phyloP scores from a whole-genome alignment of 2,329 filamentous ascomycete genomes.

The Scedosporium aurantiacum region DNA sequence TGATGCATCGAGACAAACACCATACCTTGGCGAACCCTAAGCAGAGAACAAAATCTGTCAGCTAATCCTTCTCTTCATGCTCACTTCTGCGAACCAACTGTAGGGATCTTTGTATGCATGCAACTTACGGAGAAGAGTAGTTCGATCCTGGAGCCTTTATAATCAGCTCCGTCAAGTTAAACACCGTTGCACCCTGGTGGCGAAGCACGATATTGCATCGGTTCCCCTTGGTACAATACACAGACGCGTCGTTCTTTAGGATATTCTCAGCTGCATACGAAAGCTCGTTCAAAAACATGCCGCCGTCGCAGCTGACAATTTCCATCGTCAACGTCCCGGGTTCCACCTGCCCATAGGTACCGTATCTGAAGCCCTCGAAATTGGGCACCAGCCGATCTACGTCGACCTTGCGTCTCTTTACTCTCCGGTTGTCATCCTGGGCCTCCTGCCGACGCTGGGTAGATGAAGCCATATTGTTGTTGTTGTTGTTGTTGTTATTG shows the following conservation, averaged over 20 bases:
- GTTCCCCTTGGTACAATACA: conserved; percentile 84
- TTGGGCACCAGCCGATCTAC: conserved; percentile 41
- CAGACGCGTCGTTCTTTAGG: conserved; percentile 66
- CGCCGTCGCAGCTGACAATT: conserved; percentile 80
- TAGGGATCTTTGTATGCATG: background rate
- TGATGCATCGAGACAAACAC: conserved; percentile 82
- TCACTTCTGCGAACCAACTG: background rate
- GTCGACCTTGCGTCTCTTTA: conserved; percentile 62
- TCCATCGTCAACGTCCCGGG: conserved; percentile 75
- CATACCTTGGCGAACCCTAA: conserved; percentile 79
- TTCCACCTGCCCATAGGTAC: conserved; percentile 77
- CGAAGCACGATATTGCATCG: conserved; percentile 77
- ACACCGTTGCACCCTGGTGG: conserved; percentile 70
- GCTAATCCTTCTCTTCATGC: background rate
- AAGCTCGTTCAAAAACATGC: conserved; percentile 52
- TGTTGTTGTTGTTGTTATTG: too few species aligned
- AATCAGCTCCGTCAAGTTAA: conserved; percentile 73
- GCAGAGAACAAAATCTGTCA: background rate
- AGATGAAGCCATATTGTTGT: conserved; percentile 12
- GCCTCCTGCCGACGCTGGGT: conserved; percentile 25
- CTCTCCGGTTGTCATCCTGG: conserved; percentile 37
- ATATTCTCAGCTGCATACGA: conserved; percentile 69
- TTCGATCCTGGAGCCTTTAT: conserved; percentile 75
- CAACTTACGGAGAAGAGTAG: conserved; percentile 74
- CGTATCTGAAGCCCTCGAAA: conserved; percentile 61